Base-by-base conservation (phyloP, 495 filamentous ascomycete genomes). In the Hypoxylon fuscum region DNA sequence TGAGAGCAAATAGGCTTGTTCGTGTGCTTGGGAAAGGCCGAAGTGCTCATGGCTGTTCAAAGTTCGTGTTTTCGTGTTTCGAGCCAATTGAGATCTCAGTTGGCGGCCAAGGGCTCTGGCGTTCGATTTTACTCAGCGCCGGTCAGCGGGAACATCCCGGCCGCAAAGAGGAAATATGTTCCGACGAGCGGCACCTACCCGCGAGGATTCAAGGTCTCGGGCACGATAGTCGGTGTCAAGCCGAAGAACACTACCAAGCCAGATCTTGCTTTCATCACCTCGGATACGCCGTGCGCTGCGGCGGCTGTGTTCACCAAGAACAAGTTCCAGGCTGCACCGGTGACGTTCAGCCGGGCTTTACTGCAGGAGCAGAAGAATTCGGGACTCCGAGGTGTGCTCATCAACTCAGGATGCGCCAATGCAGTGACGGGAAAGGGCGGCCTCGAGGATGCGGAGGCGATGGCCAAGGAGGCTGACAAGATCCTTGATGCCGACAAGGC, bases 241-340 rank as follows among this genome's bases (percentile, higher is more conserved):
- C 85, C 92, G 0, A 85, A 85, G 47, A 97, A 97, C 76, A 97
- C 87, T 23, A 88, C 85, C 38, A 90, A 90, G 68, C 91, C 92
- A 11, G 95, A 99, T 69, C 83, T 99, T 35, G 92, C 93, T 15
- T 81, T 99, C 47, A 83, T 99, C 57, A 85, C 87, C 17, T 98
- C 96, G 7, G 90, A 96, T 57, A 83, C 82, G 41, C 96, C 93
- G 25, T 97, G 93, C 74, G 85, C 91, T n/a, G 95, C 89, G 4
- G 92, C 93, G 1, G 94, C 93, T 2, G 95, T 98, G 9, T 96
- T 97, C 79, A 99, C 95, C 40, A 93, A 92, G 76, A 99, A 98
- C 79, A 95, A 93, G 74, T 99, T 98, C 78, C 93, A 96, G 72
- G 95, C 95, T 17, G 95, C 95, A 21, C 95, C 95, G 12, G 92